phyloP scores from a whole-genome alignment of 305 asterid species.

The Fraxinus velutina region DNA sequence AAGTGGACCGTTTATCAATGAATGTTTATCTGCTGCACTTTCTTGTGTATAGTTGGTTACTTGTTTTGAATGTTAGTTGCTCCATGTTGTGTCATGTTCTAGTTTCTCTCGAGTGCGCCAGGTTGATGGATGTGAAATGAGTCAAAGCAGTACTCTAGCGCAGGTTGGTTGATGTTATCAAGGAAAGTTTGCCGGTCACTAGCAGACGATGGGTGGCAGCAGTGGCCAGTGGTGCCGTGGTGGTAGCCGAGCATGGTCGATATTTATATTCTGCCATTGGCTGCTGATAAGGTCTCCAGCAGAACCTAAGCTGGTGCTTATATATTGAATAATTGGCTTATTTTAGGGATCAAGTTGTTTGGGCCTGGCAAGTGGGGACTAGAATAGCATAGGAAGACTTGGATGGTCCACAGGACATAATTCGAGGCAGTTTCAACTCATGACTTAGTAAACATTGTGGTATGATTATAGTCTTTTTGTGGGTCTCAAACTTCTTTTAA shows the following conservation, averaged over 20 bases:
- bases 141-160: neutral
- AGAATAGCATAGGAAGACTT: neutral
- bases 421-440: neutral
- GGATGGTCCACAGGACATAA: neutral
- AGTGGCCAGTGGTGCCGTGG: neutral
- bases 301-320: neutral
- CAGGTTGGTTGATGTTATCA: neutral
- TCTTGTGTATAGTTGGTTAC: neutral
- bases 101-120: neutral
- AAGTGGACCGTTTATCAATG: neutral
- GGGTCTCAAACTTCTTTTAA: neutral
- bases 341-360: neutral
- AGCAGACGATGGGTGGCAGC: neutral
- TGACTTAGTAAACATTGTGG: neutral
- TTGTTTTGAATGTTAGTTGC: neutral
- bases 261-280: neutral
- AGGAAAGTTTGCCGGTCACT: neutral
- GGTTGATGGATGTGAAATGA: neutral
- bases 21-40: neutral
- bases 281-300: neutral
- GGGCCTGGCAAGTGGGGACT: neutral
- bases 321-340: neutral
- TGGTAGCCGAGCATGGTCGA: neutral
- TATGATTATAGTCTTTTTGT: neutral
- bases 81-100: neutral